Base-by-base conservation (phyloP, 176 grass and related monocot genomes). In the Typha latifolia region DNA sequence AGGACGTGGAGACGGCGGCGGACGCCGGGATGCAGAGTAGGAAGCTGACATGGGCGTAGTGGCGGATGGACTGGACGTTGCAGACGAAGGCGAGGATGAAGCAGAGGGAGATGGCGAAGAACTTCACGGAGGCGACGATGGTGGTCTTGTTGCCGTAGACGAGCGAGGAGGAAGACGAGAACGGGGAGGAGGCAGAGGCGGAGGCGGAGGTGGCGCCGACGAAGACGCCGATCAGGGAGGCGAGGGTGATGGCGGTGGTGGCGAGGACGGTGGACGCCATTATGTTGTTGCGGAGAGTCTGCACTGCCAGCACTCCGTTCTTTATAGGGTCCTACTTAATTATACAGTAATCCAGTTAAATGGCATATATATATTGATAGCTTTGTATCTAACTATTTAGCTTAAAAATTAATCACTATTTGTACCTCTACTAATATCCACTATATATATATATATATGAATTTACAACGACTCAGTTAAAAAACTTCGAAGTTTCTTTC, bases 201-300 rank as follows among this genome's bases (percentile, higher is more conserved):
- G 50, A 5, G 47, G 66, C 56, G 10, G 68, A 31, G 13, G 77
- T 81, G n/a, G 68, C 73, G 55, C 84, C 87, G 74, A 96, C 73
- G 67, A 91, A 85, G 77, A 91, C 69, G 64, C 78, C 73, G 73
- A 96, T 81, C 64, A 91, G 26, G 62, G 87, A 96, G 12, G 77
- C 79, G 48, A 96, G 79, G n/a, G 71, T 91, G 84, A 91, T 88
- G 63, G 87, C 84, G 57, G 77, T 91, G 11, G 84, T 88, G 3
- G 84, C 84, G 61, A 96, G 84, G 27, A 96, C 84, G 14, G 87
- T 91, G 14, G 91, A 91, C 61, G 91, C 91, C 91, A 88, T 96
- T 71, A 91, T 91, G 79, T 88, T 91, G 82, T 96, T 96, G 49
- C 87, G 77, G 68, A 91, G 73, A 15, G 79, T 96, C 64, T 96